Evolutionary conservation across 352 stramenopile species (phyloP).

Genomic region (Thraustotheca clavata): DNA sequence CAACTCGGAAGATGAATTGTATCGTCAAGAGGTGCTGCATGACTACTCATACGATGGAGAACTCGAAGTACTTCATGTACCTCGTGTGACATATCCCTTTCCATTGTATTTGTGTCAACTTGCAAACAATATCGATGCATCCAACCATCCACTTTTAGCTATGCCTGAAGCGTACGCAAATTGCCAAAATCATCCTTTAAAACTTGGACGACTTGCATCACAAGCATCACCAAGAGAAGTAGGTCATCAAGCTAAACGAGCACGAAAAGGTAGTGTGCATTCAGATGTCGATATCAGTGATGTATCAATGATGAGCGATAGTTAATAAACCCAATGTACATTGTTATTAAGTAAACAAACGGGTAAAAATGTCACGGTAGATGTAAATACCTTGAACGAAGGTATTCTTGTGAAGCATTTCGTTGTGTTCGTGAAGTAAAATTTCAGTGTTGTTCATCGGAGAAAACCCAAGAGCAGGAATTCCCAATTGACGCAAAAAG

Average conservation of each 20-base stretch:
- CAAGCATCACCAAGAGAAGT: background rate
- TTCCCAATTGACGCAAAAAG: slow-evolving; percentile 85
- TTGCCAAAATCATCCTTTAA: slow-evolving; percentile 7
- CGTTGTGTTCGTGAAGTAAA: slow-evolving; percentile 95
- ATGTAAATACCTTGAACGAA: slow-evolving; percentile 91
- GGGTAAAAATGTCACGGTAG: slow-evolving; percentile 53
- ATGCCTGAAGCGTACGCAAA: background rate
- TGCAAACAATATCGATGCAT: background rate
- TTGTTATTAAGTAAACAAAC: slow-evolving; percentile 29
- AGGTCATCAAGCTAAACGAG: too few relatives aligned
- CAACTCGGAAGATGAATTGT: slow-evolving; percentile 10
- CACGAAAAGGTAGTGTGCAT: background rate
- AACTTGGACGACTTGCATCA: background rate
- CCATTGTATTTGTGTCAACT: slow-evolving; percentile 13
- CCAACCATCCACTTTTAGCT: background rate
- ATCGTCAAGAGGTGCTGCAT: slow-evolving; percentile 1
- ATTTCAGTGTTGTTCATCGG: slow-evolving; percentile 94
- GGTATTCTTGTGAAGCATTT: slow-evolving; percentile 86
- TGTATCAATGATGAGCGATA: background rate
- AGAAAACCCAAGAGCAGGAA: slow-evolving; percentile 90
- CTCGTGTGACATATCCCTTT: slow-evolving; percentile 4
- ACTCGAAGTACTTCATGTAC: slow-evolving; percentile 16
- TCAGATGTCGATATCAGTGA: background rate
- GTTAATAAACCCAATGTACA: background rate
- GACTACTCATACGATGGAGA: slow-evolving; percentile 21